These are phyloP conservation scores for Trichophyton benhamiae DNA, from an alignment of 2,329 filamentous ascomycete genomes.

Conservation along the genomic window DNA sequence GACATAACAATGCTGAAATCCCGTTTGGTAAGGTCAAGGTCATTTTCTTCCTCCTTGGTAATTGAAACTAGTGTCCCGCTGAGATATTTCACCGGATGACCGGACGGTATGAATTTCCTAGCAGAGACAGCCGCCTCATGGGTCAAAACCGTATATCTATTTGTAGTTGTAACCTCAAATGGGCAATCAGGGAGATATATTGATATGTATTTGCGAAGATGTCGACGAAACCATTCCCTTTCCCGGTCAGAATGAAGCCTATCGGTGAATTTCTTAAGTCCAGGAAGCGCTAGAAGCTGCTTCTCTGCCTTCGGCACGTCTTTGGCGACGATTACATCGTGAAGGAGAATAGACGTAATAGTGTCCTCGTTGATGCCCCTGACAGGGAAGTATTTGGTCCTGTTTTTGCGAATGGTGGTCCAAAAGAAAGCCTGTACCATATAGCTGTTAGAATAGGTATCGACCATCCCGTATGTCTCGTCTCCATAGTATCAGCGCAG, in stretches of 20 bases:
- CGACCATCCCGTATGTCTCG: neutral
- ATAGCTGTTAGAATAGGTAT: constrained; percentile 1
- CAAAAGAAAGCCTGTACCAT: constrained; percentile 72
- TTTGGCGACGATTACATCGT: constrained; percentile 61
- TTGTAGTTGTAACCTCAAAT: constrained; percentile 86
- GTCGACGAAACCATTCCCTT: constrained; percentile 71
- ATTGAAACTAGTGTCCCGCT: constrained; percentile 85
- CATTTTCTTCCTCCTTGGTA: constrained; percentile 78
- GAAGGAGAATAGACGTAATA: constrained; percentile 47
- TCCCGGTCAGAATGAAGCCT: constrained; percentile 62
- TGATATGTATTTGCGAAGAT: constrained; percentile 79
- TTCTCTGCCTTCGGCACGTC: constrained; percentile 58
- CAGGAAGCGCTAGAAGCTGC: constrained; percentile 58
- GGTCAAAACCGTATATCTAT: constrained; percentile 82
- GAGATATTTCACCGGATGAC: constrained; percentile 81
- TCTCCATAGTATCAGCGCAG: neutral
- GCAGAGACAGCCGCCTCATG: constrained; percentile 84
- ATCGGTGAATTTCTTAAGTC: constrained; percentile 58
- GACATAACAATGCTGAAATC: constrained; percentile 97
- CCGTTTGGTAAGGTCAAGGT: constrained; percentile 67
- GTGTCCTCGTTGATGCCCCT: constrained; percentile 61
- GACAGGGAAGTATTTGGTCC: constrained; percentile 70
- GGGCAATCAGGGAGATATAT: constrained; percentile 90
- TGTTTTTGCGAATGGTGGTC: constrained; percentile 91
- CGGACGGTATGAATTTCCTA: constrained; percentile 62